A percentile compares a stretch with the other conserved stretches of the same genome.
Evolutionary conservation across 2,329 filamentous ascomycete species (phyloP).

Genomic region (Lomentospora prolificans): DNA sequence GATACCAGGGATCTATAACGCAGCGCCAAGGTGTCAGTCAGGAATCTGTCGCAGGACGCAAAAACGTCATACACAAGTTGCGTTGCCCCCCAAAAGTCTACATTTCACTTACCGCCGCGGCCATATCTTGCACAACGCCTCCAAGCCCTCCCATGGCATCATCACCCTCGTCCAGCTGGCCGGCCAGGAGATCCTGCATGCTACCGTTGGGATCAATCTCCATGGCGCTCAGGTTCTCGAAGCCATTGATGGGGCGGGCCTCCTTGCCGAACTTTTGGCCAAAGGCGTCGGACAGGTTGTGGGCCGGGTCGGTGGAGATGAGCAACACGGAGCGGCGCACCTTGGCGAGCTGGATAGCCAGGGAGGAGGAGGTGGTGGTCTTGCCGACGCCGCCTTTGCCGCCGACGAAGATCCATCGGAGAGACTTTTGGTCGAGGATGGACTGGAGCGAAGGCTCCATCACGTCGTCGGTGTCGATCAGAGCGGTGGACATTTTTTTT

Average conservation of each 20-base stretch:
- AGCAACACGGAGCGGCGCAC: constrained; percentile 91
- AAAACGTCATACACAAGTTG: too few species aligned
- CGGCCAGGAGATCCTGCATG: constrained; percentile 86
- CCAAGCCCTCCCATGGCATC: constrained; percentile 56
- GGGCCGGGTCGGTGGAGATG: constrained; percentile 95
- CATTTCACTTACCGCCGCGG: constrained; percentile 64
- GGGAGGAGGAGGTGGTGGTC: constrained; percentile 97
- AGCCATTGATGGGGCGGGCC: constrained; percentile 83
- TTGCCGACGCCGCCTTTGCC: constrained; percentile 98
- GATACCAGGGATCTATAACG: constrained; percentile 78
- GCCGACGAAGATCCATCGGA: constrained; percentile 98
- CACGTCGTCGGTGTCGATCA: constrained; percentile 49
- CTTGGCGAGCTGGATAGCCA: constrained; percentile 93
- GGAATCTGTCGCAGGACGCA: too few species aligned
- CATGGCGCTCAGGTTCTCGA: constrained; percentile 92
- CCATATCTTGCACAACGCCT: constrained; percentile 97
- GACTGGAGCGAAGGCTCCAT: constrained; percentile 91
- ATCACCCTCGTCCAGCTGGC: constrained; percentile 63
- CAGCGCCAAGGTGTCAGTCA: background rate
- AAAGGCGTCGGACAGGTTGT: constrained; percentile 97
- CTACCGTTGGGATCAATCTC: constrained; percentile 98
- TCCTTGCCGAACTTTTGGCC: constrained; percentile 99
- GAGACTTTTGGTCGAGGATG: constrained; percentile 86
- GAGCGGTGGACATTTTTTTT: constrained; percentile 27
- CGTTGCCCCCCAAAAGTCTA: too few species aligned